Percentiles rank a stretch among this genome's conserved stretches.
Conservation (phyloP, 2,329 filamentous ascomycete species). For the Stagonosporopsis rhizophila region DNA sequence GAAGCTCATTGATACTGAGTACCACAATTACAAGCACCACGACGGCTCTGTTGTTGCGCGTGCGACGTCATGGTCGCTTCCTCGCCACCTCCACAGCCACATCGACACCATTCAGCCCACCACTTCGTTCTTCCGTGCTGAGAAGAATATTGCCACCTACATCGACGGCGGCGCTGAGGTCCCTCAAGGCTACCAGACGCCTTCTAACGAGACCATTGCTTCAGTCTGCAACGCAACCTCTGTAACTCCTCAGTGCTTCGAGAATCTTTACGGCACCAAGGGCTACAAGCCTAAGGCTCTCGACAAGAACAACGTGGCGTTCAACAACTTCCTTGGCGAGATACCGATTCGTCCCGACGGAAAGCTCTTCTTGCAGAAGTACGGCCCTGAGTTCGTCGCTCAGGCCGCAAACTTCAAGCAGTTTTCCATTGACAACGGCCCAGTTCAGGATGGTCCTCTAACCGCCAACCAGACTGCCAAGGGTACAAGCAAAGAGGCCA, state of each 20-base stretch:
- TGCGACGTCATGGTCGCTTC: slow-evolving; percentile 65
- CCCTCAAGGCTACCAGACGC: slow-evolving; percentile 37
- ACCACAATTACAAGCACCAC: slow-evolving; percentile 60
- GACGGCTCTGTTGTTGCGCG: slow-evolving; percentile 62
- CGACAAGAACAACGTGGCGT: slow-evolving; percentile 56
- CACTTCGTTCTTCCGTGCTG: slow-evolving; percentile 60
- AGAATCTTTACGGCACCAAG: slow-evolving; percentile 62
- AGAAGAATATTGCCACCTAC: slow-evolving; percentile 34
- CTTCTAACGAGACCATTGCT: slow-evolving; percentile 43
- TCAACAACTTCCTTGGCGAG: slow-evolving; percentile 59
- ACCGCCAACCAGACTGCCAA: slow-evolving; percentile 38
- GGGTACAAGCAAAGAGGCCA: slow-evolving; percentile 62
- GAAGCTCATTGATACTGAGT: slow-evolving; percentile 59
- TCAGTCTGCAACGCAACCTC: slow-evolving; percentile 59
- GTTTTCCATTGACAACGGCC: slow-evolving; percentile 63
- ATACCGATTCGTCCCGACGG: slow-evolving; percentile 63
- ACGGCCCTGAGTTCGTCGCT: slow-evolving; percentile 58
- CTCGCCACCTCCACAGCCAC: slow-evolving; percentile 63
- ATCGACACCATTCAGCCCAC: slow-evolving; percentile 68
- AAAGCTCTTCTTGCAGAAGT: slow-evolving; percentile 62
- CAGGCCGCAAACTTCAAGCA: slow-evolving; percentile 63
- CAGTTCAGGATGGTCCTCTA: slow-evolving; percentile 54
- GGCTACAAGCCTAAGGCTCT: slow-evolving; percentile 57
- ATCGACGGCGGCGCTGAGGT: slow-evolving; percentile 31
- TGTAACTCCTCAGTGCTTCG: slow-evolving; percentile 62